Percentiles rank a stretch among this genome's conserved stretches.
phyloP scores from a whole-genome alignment of 2,329 filamentous ascomycete genomes.

The Aspergillus sp. region DNA sequence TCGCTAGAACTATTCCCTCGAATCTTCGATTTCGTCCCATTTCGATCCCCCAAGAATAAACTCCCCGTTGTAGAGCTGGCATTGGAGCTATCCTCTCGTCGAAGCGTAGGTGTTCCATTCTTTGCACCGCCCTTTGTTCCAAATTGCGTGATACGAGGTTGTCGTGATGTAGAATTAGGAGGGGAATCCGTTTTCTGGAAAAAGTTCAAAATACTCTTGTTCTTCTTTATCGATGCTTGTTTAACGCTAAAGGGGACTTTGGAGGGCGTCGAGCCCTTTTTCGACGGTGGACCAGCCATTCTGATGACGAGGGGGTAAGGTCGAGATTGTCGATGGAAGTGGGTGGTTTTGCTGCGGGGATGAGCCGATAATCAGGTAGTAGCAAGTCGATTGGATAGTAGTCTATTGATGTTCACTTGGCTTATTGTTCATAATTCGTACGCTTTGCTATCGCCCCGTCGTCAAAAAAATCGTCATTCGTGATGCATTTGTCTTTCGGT shows the following conservation, averaged over 20 bases:
- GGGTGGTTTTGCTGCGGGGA: too few relatives aligned
- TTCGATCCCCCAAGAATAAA: conserved; percentile 34
- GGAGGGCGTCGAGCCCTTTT: conserved; percentile 21
- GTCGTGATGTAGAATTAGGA: conserved; percentile 41
- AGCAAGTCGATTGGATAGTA: too few relatives aligned
- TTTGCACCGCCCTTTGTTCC: background rate
- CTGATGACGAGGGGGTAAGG: background rate
- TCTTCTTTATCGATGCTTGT: conserved; percentile 31
- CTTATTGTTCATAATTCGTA: too few relatives aligned
- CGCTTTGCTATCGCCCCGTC: too few relatives aligned
- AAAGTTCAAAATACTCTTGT: conserved; percentile 67
- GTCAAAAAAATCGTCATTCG: too few relatives aligned
- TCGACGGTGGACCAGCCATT: conserved; percentile 21
- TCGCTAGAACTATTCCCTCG: background rate
- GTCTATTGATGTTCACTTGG: too few relatives aligned
- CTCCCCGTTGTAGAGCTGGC: conserved; percentile 11
- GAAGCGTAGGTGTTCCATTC: conserved; percentile 7
- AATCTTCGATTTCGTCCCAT: conserved; percentile 8
- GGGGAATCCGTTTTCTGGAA: conserved; percentile 64
- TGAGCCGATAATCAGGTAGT: too few relatives aligned
- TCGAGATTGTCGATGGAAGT: too few relatives aligned
- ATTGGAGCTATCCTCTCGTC: conserved; percentile 6
- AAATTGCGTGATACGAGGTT: conserved; percentile 53
- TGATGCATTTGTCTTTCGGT: too few relatives aligned
- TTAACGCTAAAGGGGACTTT: conserved; percentile 10